Conservation (phyloP, 208 protist genomes). For the Leishmania mexicana region DNA sequence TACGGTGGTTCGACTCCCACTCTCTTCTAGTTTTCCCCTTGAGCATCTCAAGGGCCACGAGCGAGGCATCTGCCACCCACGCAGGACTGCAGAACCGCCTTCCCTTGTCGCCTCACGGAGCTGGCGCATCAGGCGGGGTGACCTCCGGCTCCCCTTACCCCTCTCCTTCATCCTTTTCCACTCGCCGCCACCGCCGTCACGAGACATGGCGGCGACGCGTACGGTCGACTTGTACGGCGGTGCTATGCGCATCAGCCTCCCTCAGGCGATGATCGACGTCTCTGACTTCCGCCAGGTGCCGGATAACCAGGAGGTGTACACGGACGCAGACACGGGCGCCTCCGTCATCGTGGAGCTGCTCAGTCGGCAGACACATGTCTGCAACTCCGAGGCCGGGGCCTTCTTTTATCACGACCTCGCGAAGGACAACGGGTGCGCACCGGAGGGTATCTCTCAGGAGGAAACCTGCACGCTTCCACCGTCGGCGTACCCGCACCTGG, state of each 20-base stretch:
- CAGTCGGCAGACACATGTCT: slow-evolving; percentile 39
- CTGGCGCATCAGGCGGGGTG: background rate
- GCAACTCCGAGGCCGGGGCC: slow-evolving; percentile 41
- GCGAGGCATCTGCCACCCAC: background rate
- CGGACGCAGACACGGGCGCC: slow-evolving; percentile 50
- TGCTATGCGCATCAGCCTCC: slow-evolving; percentile 55
- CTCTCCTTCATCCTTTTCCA: background rate
- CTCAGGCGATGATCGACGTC: slow-evolving; percentile 46
- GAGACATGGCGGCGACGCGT: slow-evolving; percentile 1
- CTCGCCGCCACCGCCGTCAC: background rate
- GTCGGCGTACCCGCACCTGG: slow-evolving; percentile 43
- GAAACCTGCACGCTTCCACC: slow-evolving; percentile 15
- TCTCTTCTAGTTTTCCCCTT: background rate
- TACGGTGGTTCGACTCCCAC: background rate
- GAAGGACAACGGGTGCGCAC: slow-evolving; percentile 56
- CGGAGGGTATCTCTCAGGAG: slow-evolving; percentile 5
- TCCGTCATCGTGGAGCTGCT: slow-evolving; percentile 78
- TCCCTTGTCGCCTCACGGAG: background rate
- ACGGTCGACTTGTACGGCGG: slow-evolving; percentile 69
- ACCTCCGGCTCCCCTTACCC: background rate
- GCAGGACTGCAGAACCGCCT: background rate
- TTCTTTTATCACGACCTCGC: slow-evolving; percentile 79
- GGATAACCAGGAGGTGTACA: slow-evolving; percentile 81
- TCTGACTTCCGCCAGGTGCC: slow-evolving; percentile 77
- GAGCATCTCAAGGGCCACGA: background rate